phyloP scores from a whole-genome alignment of 1,284 basidiomycete genomes.

The Caloboletus firmus region DNA sequence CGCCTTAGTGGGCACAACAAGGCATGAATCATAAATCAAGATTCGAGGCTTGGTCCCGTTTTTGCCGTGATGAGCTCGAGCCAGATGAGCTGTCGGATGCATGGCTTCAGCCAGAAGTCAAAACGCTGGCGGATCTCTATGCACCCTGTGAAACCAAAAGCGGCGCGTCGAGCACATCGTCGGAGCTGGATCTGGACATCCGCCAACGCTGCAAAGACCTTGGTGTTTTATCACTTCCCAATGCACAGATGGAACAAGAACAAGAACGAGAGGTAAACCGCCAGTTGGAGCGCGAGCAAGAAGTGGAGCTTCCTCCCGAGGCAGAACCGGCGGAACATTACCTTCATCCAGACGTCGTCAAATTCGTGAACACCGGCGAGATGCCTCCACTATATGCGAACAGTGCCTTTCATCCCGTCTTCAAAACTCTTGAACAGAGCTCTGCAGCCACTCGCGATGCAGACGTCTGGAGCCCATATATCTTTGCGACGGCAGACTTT shows the following conservation, averaged over 20 bases:
- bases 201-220: no score
- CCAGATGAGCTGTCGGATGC: conserved; percentile 15
- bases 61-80: not conserved
- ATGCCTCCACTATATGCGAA: not conserved
- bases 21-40: conserved; percentile 40
- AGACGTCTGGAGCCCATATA: not conserved
- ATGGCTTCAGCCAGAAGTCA: conserved; percentile 40
- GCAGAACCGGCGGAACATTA: no score
- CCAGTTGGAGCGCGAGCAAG: not conserved
- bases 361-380: not conserved
- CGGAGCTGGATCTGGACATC: no score
- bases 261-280: no score
- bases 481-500: not conserved
- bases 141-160: not conserved
- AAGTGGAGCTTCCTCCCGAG: not conserved
- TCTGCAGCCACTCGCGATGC: no score
- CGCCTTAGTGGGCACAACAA: conserved; percentile 47
- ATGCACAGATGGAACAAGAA: not conserved
- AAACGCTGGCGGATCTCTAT: conserved; percentile 27
- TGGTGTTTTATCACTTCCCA: not conserved
- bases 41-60: conserved; percentile 30
- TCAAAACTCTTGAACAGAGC: not conserved
- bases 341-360: no score
- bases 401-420: not conserved
- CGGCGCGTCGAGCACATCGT: not conserved